Percentiles rank a stretch among this genome's conserved stretches.
Conservation (phyloP, 1,284 basidiomycete species). For the Flammula alnicola region DNA sequence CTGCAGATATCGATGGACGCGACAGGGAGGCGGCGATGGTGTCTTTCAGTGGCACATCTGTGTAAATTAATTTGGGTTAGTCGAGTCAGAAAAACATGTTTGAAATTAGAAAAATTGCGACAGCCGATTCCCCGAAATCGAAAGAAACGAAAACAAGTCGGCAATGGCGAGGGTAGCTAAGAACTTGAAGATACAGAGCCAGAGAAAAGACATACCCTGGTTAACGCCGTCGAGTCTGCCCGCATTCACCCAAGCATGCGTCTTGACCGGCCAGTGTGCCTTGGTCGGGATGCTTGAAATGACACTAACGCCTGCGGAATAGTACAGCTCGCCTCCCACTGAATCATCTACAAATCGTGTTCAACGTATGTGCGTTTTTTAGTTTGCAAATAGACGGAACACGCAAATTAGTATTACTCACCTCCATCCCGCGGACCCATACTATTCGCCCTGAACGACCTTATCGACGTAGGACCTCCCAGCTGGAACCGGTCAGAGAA, state of each 20-base stretch:
- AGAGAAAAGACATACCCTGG: constrained; percentile 46
- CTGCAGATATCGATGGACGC: constrained; percentile 75
- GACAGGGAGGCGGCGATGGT: constrained; percentile 10
- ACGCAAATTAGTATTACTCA: constrained; percentile 39
- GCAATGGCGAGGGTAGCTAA: not conserved
- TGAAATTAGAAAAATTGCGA: no score
- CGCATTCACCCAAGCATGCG: constrained; percentile 86
- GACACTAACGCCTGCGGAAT: constrained; percentile 82
- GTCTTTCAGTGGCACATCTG: no score
- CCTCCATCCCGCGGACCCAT: constrained; percentile 85
- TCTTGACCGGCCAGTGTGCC: constrained; percentile 87
- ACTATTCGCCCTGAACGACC: constrained; percentile 85
- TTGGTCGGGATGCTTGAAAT: constrained; percentile 82
- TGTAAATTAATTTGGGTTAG: no score
- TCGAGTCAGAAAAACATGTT: no score
- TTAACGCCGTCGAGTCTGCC: constrained; percentile 80
- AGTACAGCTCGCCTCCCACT: constrained; percentile 89
- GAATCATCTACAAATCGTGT: constrained; percentile 62
- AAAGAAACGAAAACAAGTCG: no score
- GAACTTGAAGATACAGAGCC: not conserved
- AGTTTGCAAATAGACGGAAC: not conserved
- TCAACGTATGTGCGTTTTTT: not conserved
- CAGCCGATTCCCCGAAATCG: no score
- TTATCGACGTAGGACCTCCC: constrained; percentile 89
- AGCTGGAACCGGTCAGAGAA: constrained; percentile 92